Evolutionary conservation across 2,329 filamentous ascomycete species (phyloP).

Genomic region (Nemania sp.): DNA sequence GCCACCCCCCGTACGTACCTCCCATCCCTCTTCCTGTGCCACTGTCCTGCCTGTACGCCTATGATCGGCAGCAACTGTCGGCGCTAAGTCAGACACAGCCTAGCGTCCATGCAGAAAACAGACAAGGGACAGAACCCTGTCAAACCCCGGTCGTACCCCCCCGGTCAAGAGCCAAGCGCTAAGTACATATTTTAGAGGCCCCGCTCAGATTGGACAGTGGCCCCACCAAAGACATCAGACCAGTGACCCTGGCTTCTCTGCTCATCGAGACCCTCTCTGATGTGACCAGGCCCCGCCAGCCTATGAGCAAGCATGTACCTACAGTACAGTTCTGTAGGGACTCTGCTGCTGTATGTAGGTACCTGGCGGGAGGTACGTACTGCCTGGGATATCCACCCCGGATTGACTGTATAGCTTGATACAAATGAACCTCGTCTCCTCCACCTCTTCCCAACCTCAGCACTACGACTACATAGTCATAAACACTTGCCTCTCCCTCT

Average conservation of each 20-base stretch:
- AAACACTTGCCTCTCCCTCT: constrained; percentile 37
- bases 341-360: not conserved
- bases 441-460: constrained; percentile 40
- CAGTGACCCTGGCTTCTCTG: constrained; percentile 41
- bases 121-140: constrained; percentile 43
- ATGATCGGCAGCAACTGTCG: constrained; percentile 46
- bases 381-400: constrained; percentile 35
- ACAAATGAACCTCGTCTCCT: constrained; percentile 51
- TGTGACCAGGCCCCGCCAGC: constrained; percentile 44
- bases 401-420: constrained; percentile 45
- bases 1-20: constrained; percentile 31
- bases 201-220: constrained; percentile 39
- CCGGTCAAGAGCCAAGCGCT: constrained; percentile 33
- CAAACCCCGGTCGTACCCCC: constrained; percentile 16
- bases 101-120: constrained; percentile 47
- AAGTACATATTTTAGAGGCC: constrained; percentile 34
- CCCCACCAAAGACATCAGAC: constrained; percentile 40
- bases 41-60: constrained; percentile 37
- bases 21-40: constrained; percentile 26
- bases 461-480: constrained; percentile 30
- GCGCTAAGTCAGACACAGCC: constrained; percentile 46
- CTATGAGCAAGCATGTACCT: no score
- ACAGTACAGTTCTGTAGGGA: not conserved
- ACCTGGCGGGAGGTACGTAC: not conserved
- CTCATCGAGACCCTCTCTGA: constrained; percentile 49